phyloP scores from a whole-genome alignment of 2,329 filamentous ascomycete species.

The Diaporthe australafricana region DNA sequence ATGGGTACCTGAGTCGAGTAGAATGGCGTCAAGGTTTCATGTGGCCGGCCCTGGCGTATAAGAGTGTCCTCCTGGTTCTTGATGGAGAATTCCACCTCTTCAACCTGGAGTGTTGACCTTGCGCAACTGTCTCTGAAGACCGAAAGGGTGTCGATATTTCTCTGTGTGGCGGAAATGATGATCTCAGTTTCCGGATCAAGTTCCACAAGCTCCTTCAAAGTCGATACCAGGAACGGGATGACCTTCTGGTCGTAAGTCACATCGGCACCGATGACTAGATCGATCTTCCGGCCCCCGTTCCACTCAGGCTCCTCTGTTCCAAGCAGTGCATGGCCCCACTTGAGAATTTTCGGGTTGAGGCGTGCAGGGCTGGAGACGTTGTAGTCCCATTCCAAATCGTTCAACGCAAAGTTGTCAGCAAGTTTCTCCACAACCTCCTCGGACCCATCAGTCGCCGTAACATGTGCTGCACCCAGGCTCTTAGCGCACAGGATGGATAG shows the following conservation, averaged over 20 bases:
- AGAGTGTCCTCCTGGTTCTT: constrained; percentile 1
- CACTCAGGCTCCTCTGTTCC: constrained; percentile 67
- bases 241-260: constrained; percentile 79
- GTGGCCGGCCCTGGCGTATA: neutral
- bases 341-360: constrained; percentile 66
- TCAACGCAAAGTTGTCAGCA: constrained; percentile 76
- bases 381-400: constrained; percentile 63
- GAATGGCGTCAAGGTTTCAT: constrained; percentile 27
- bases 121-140: constrained; percentile 24
- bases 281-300: constrained; percentile 60
- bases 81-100: constrained; percentile 6
- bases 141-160: constrained; percentile 59
- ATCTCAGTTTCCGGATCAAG: constrained; percentile 67
- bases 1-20: constrained; percentile 31
- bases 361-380: constrained; percentile 46
- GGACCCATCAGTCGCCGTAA: constrained; percentile 80
- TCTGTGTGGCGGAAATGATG: constrained; percentile 76
- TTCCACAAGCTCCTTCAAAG: constrained; percentile 71
- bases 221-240: constrained; percentile 73
- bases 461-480: constrained; percentile 67
- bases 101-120: constrained; percentile 2
- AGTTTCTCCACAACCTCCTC: constrained; percentile 77
- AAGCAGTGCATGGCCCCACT: constrained; percentile 72
- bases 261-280: constrained; percentile 80
- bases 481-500: constrained; percentile 80